Conservation (phyloP, 177 flowering plant species). For the Vitis hybrid region DNA sequence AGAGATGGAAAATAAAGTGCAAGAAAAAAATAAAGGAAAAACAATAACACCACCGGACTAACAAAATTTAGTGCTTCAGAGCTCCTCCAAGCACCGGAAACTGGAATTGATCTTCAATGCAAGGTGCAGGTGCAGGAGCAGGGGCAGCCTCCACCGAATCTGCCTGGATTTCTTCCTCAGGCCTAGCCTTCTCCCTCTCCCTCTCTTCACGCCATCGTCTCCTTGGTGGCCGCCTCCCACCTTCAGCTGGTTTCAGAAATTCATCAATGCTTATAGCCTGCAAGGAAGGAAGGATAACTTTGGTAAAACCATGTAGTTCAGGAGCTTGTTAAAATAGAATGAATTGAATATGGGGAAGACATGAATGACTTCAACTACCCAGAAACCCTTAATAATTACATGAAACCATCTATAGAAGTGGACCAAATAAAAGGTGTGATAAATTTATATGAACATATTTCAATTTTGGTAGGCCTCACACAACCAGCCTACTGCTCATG, state of each 20-base stretch:
- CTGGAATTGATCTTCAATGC: slow-evolving; percentile 17
- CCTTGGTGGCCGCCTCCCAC: slow-evolving; percentile 5
- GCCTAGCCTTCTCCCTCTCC: slow-evolving; percentile 20
- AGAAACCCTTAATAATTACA: too few species aligned
- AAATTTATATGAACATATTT: too few species aligned
- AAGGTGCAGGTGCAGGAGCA: slow-evolving; percentile 8
- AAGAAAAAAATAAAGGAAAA: neutral
- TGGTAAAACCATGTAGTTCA: neutral
- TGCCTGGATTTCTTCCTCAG: slow-evolving; percentile 16
- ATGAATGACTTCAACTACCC: too few species aligned
- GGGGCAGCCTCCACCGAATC: neutral
- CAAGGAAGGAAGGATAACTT: neutral
- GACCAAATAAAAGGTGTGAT: too few species aligned
- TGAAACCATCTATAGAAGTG: too few species aligned
- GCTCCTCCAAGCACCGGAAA: slow-evolving; percentile 26
- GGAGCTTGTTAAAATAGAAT: too few species aligned
- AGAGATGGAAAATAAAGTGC: too few species aligned
- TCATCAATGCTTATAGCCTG: slow-evolving; percentile 25
- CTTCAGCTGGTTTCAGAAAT: slow-evolving; percentile 30
- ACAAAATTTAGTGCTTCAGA: slow-evolving; percentile 17
- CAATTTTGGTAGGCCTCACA: too few species aligned
- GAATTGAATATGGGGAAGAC: too few species aligned
- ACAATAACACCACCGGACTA: neutral
- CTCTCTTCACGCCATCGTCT: neutral
- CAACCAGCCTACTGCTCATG: too few species aligned